Conservation (phyloP, 805 yeast genomes). For the Kodamaea restingae region DNA sequence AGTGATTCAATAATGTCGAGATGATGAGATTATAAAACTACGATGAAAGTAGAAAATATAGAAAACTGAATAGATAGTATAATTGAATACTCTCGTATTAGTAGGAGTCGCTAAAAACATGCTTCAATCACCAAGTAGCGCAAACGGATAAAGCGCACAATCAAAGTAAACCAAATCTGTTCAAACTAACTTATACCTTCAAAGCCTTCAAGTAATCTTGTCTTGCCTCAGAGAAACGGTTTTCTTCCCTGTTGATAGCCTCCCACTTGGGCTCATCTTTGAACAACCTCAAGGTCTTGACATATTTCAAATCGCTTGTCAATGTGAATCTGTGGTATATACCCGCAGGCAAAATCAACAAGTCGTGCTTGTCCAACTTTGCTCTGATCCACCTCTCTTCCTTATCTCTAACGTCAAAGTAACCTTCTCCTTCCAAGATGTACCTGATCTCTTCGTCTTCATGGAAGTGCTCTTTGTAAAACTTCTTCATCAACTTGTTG, state of each 20-base stretch:
- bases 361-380: slow-evolving; percentile 58
- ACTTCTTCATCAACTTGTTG: slow-evolving; percentile 59
- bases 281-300: slow-evolving; percentile 78
- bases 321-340: slow-evolving; percentile 91
- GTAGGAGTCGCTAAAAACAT: too few relatives aligned
- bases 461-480: slow-evolving; percentile 84
- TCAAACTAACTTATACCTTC: neutral
- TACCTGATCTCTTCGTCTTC: slow-evolving; percentile 97
- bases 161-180: too few relatives aligned
- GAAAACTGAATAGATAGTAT: too few relatives aligned
- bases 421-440: slow-evolving; percentile 85
- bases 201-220: slow-evolving; percentile 24
- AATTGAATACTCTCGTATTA: too few relatives aligned
- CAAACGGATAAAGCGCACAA: too few relatives aligned
- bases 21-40: too few relatives aligned
- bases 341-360: slow-evolving; percentile 81
- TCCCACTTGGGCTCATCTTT: slow-evolving; percentile 97
- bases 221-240: slow-evolving; percentile 32
- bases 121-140: too few relatives aligned
- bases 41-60: neutral
- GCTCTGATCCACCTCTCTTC: slow-evolving; percentile 73
- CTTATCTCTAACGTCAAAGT: slow-evolving; percentile 75
- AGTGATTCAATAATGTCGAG: too few relatives aligned
- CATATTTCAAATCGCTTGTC: slow-evolving; percentile 49
- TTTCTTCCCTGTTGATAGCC: slow-evolving; percentile 65